Percentiles rank a stretch among this genome's conserved stretches.
These are phyloP conservation scores for Cladosporium sp. DNA, from an alignment of 2,329 filamentous ascomycete species.

Conservation along the genomic window DNA sequence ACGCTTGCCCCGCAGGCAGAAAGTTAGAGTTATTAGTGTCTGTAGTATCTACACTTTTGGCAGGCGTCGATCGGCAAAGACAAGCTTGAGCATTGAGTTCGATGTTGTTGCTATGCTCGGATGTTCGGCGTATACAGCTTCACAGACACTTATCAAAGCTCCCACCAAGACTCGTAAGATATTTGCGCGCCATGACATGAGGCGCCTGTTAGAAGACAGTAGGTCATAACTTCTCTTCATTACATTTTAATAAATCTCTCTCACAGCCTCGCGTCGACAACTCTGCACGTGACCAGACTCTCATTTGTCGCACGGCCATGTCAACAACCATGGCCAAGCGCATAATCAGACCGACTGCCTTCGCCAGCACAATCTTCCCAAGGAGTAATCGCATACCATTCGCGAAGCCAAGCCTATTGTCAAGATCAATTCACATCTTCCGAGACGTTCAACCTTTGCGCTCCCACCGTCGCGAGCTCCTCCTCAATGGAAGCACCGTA, in stretches of 20 bases:
- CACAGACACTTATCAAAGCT: conserved; percentile 3
- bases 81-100: neutral
- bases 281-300: neutral
- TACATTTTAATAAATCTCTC: neutral
- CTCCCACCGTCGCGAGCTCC: conserved; percentile 65
- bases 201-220: neutral
- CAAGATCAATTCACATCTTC: conserved; percentile 65
- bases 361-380: neutral
- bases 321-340: neutral
- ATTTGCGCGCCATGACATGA: neutral
- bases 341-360: neutral
- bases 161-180: neutral
- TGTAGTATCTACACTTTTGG: neutral
- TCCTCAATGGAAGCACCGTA: conserved; percentile 68
- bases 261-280: neutral
- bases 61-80: neutral
- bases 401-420: neutral
- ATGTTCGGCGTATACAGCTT: conserved; percentile 17
- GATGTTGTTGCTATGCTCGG: conserved; percentile 8
- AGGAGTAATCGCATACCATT: neutral
- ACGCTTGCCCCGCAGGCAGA: conserved; percentile 6
- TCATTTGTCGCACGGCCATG: neutral
- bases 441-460: conserved; percentile 73
- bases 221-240: neutral
- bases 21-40: neutral